Base-by-base conservation (phyloP, 2,329 filamentous ascomycete species). In the Teratosphaeriaceae sp. region DNA sequence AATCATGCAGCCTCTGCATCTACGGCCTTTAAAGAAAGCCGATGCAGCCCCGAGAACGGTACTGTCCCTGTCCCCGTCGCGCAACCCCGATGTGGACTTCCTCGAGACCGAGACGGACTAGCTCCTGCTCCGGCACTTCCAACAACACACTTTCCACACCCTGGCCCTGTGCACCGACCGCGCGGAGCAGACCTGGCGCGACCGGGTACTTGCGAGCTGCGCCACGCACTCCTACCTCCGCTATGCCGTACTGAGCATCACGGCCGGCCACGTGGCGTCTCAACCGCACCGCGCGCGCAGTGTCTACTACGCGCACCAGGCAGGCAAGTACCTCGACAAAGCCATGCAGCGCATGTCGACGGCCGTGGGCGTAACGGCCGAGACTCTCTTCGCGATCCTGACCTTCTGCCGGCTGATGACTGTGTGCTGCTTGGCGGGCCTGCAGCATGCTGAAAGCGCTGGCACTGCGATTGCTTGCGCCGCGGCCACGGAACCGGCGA, bases 201-300 rank as follows among this genome's bases (percentile, higher is more conserved):
- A 37, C 34, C n/a, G 22, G 34, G 22, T 37, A 19, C 20, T 37
- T 15, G n/a, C 5, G 11, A 37, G 12, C 16, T 37, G 34, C 18
- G 22, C 18, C 12, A 15, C 34, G 3, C 19, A 22, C 15, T n/a
- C 20, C 9, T 19, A n/a, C 13, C 18, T 37, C 20, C 34, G 34
- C 19, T 37, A 37, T 12, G 34, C 34, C 34, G 22, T 37, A n/a
- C 34, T 37, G 3, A 37, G 34, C 34, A 24, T 37, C n/a, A 37
- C 34, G 3, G 34, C 34, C 34, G n/a, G 34, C 9, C 34, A 37
- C 34, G 22, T 37, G 22, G 34, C 34, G 9, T 37, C 11, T 15
- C n/a, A 19, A 12, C 19, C n/a, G 8, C n/a, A n/a, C 22, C n/a
- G 9, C 11, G 20, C 19, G 22, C 34, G 34, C 19, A 21, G 9